Conservation (phyloP, 352 stramenopile genomes). For the Phytophthora aleatoria region DNA sequence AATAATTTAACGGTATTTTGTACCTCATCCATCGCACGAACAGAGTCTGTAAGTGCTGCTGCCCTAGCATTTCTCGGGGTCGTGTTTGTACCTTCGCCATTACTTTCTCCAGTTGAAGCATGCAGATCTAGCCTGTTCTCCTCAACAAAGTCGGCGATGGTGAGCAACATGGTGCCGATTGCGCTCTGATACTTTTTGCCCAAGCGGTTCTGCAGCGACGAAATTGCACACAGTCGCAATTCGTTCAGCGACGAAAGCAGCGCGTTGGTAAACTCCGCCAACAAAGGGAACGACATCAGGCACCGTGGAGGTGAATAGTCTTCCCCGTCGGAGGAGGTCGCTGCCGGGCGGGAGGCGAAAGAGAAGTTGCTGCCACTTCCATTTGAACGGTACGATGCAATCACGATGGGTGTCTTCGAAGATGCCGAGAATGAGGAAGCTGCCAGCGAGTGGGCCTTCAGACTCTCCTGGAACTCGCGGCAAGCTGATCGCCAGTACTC, state of each 20-base stretch:
- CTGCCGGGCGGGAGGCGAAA: constrained; percentile 22
- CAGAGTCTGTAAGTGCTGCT: constrained; percentile 37
- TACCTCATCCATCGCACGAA: constrained; percentile 69
- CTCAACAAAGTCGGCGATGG: constrained; percentile 56
- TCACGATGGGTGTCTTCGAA: constrained; percentile 67
- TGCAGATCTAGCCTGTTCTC: constrained; percentile 55
- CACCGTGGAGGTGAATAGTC: constrained; percentile 73
- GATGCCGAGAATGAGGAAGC: constrained; percentile 28
- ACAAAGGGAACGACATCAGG: constrained; percentile 88
- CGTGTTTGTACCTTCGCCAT: constrained; percentile 3
- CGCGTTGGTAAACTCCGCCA: constrained; percentile 87
- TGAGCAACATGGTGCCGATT: constrained; percentile 53
- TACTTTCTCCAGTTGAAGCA: constrained; percentile 8
- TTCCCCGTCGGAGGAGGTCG: constrained; percentile 17
- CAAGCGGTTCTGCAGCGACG: constrained; percentile 62
- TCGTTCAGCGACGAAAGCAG: constrained; percentile 85
- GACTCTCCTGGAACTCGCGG: constrained; percentile 65
- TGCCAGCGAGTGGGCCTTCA: constrained; percentile 49
- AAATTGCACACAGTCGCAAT: constrained; percentile 76
- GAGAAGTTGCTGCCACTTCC: constrained; percentile 28
- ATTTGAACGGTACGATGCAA: constrained; percentile 68
- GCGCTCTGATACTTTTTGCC: constrained; percentile 61
- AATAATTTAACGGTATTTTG: background rate
- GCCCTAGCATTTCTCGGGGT: constrained; percentile 30
- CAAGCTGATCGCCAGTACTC: constrained; percentile 60